Evolutionary conservation across 1,284 basidiomycete species (phyloP), one percentile per base, ranked within the genome.

Genomic region (Vanrija sp.): DNA sequence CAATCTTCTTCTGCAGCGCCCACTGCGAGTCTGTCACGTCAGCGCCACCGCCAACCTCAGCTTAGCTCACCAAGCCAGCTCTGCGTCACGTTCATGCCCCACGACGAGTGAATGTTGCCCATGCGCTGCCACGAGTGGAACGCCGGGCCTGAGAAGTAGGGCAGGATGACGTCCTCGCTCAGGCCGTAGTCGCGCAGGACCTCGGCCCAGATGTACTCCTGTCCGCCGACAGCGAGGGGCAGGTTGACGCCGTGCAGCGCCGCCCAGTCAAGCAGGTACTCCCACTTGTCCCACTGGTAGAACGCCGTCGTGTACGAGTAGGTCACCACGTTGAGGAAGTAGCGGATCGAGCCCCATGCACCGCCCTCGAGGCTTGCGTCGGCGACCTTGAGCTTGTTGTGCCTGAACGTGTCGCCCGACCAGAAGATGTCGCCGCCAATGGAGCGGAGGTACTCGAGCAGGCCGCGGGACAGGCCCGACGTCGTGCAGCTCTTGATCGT

Each of bases 71-170:
- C 58, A 44, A 80, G 61, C 78, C 79, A 80, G 47, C 73, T 65
- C 50, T 64, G 67, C 0, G 77, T 77, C 9, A 78, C 65, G 14
- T 57, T 58, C 0, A 74, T 74, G 18, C 71, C 74, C 78, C 78
- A 80, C 55, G 73, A 74, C 9, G 74, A 73, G 58, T 79, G 79
- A 43, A 79, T 76, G 57, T 80, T 80, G 2, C 78, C 78, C 48
- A 79, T 78, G 18, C 79, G 72, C 54, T 78, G 78, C 78, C 79
- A 80, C 0, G 78, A 71, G 51, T 75, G 75, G 65, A 80, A 80
- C 0, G 80, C 71, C n/a, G 79, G 78, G 0, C 78, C 77, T 0
- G 79, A 76, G 29, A 78, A 65, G 57, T 78, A 80, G 1, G 45
- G 50, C 7, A 60, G 43, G 29, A 80, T 79, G 15, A 77, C 78